These are phyloP conservation scores for Boletales sp. DNA, from an alignment of 768 basidiomycete genomes.

Conservation along the genomic window DNA sequence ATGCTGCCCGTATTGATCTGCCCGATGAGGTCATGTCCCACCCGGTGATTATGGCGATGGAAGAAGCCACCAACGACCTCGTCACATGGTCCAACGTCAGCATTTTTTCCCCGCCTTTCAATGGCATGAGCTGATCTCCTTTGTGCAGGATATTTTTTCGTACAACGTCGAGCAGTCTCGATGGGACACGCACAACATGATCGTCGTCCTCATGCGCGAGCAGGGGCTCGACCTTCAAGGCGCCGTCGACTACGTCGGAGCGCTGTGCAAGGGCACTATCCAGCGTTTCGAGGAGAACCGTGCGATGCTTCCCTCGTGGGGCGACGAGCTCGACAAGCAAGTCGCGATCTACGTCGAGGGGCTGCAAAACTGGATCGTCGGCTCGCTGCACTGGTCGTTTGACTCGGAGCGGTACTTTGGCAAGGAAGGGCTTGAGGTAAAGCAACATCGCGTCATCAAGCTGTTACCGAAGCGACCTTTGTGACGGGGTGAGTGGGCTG, in stretches of 20 bases:
- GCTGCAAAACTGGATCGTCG: constrained; percentile 70
- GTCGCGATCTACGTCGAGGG: constrained; percentile 57
- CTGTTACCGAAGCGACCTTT: constrained; percentile 41
- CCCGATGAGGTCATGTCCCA: constrained; percentile 54
- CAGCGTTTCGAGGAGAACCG: constrained; percentile 49
- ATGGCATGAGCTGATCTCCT: too few relatives aligned
- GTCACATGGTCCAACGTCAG: constrained; percentile 47
- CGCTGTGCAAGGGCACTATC: constrained; percentile 54
- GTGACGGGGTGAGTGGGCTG: constrained; percentile 1
- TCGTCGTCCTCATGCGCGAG: constrained; percentile 64
- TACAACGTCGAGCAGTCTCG: constrained; percentile 74
- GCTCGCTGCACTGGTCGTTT: constrained; percentile 73
- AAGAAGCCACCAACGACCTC: constrained; percentile 48
- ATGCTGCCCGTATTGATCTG: constrained; percentile 47
- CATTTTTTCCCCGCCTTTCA: background rate
- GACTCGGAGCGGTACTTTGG: constrained; percentile 69
- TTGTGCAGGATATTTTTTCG: constrained; percentile 62
- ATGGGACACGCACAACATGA: constrained; percentile 68
- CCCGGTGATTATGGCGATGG: constrained; percentile 43
- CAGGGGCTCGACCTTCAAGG: constrained; percentile 55
- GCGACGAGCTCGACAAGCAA: constrained; percentile 53
- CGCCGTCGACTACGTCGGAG: constrained; percentile 62
- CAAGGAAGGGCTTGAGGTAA: constrained; percentile 48
- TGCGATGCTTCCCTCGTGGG: constrained; percentile 56
- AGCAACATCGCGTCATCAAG: constrained; percentile 49